Evolutionary conservation across 2,329 filamentous ascomycete species (phyloP).

Genomic region (Fusarium redolens): DNA sequence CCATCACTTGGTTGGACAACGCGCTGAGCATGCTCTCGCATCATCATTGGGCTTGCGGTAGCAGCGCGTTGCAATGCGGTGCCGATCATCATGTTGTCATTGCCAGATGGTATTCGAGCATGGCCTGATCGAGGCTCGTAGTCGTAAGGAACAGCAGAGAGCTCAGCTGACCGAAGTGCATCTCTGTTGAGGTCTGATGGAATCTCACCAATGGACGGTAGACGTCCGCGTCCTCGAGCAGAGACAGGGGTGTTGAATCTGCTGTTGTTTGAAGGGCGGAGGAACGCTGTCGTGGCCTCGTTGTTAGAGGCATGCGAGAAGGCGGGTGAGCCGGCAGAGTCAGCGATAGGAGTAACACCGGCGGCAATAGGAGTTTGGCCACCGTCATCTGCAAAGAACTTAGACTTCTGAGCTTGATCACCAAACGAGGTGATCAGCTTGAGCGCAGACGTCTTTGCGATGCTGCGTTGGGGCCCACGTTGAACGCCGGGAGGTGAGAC

Average conservation of each 20-base stretch:
- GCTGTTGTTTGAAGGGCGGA: slow-evolving; percentile 73
- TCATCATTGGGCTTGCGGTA: slow-evolving; percentile 75
- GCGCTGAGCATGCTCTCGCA: slow-evolving; percentile 59
- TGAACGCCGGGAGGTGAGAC: no score
- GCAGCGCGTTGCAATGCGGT: slow-evolving; percentile 71
- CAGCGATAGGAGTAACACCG: slow-evolving; percentile 86
- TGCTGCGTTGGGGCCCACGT: slow-evolving; percentile 68
- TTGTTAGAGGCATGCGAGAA: slow-evolving; percentile 57
- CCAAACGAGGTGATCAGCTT: slow-evolving; percentile 94
- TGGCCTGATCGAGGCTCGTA: slow-evolving; percentile 46
- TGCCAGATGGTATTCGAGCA: slow-evolving; percentile 54
- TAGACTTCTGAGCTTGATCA: slow-evolving; percentile 69
- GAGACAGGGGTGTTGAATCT: slow-evolving; percentile 77
- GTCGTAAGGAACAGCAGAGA: slow-evolving; percentile 38
- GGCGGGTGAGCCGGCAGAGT: slow-evolving; percentile 75
- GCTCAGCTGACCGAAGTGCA: slow-evolving; percentile 42
- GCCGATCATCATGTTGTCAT: slow-evolving; percentile 55
- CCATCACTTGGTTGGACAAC: slow-evolving; percentile 47
- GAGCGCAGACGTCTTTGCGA: slow-evolving; percentile 83
- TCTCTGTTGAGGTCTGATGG: slow-evolving; percentile 49
- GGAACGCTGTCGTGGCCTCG: slow-evolving; percentile 74
- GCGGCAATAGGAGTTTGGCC: slow-evolving; percentile 80
- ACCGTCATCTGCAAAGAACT: slow-evolving; percentile 70
- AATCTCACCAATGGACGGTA: slow-evolving; percentile 80
- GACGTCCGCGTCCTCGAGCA: slow-evolving; percentile 68